Evolutionary conservation across 148 eudicot genomes (phyloP), one percentile per base, ranked within the genome.

Genomic region (Fagopyrum homotropicum): DNA sequence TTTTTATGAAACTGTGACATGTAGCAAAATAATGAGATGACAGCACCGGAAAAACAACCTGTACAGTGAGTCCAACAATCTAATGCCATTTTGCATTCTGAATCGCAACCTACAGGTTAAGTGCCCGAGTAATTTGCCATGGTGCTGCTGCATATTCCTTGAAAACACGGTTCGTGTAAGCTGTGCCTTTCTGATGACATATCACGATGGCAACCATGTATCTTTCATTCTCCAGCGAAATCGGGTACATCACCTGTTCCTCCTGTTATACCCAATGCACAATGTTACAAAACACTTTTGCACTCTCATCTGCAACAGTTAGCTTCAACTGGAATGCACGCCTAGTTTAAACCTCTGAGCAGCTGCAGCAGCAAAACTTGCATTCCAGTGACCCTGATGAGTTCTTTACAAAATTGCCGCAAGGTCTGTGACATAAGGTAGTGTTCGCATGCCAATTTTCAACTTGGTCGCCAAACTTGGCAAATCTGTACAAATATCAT

Each of bases 71-170:
- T 22, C 19, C 52, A 49, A 26, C 44, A 64, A 56, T 56, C 61
- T 56, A 6, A 1, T 30, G 16, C 2, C 1, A 30, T 6, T 9
- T 63, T 63, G 44, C 69, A 30, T n/a, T 35, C 70, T 30, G 35
- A 1, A 30, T 30, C 1, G 35, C 35, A 30, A 64, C 45, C 81
- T 69, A 84, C 59, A 80, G 69, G 64, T 91, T 93, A n/a, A 89
- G 76, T 49, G 98, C 97, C 1, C 87, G 88, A 69, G 93, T 91
- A 68, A 94, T 83, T 83, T 91, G 95, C 97, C 98, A 94, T 45
- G 75, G 61, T 22, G 81, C 83, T 59, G 57, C 69, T 29, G 79
- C 84, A 47, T 87, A 69, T 47, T 83, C 91, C 40, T 68, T 69
- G 74, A 66, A 51, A 48, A 80, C 80, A 73, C 78, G 60, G 40